Conservation (phyloP, 2,329 filamentous ascomycete genomes). For the Penicillium sp. region DNA sequence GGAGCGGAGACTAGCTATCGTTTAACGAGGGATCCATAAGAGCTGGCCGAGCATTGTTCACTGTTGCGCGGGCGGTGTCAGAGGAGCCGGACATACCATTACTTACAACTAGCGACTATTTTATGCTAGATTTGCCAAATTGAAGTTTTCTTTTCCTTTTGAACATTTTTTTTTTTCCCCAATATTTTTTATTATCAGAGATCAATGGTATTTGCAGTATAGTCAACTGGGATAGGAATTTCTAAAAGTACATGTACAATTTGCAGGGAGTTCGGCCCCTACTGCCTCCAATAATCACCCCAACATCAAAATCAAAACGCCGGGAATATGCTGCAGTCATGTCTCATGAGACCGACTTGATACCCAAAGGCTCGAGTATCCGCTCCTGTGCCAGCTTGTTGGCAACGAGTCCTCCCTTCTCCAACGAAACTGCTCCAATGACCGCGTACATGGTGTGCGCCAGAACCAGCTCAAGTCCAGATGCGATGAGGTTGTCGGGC, state of each 20-base stretch:
- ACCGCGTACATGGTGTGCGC: conserved; percentile 80
- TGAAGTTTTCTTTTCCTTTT: not conserved
- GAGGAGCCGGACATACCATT: conserved; percentile 69
- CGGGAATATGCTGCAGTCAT: conserved; percentile 37
- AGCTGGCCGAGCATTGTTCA: conserved; percentile 67
- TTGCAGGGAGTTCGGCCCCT: conserved; percentile 8
- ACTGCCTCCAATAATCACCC: not conserved
- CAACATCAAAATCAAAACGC: conserved; percentile 31
- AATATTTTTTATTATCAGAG: not conserved
- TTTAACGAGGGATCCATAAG: conserved; percentile 62
- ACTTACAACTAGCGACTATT: conserved; percentile 1
- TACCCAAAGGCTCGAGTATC: conserved; percentile 60
- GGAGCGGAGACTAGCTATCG: conserved; percentile 57
- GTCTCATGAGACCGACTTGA: conserved; percentile 30
- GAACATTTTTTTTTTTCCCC: not conserved
- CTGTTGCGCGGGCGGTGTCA: conserved; percentile 80
- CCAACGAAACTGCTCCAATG: conserved; percentile 83
- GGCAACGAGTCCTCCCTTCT: conserved; percentile 78
- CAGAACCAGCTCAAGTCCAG: conserved; percentile 73
- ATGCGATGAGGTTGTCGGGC: conserved; percentile 67
- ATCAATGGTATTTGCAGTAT: conserved; percentile 18
- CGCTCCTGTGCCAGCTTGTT: conserved; percentile 73
- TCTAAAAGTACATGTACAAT: conserved; percentile 39
- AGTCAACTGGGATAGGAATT: conserved; percentile 17
- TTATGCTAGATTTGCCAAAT: not conserved